Conservation (phyloP, 73 alveolate genomes). For the Paramecium octaurelia region DNA sequence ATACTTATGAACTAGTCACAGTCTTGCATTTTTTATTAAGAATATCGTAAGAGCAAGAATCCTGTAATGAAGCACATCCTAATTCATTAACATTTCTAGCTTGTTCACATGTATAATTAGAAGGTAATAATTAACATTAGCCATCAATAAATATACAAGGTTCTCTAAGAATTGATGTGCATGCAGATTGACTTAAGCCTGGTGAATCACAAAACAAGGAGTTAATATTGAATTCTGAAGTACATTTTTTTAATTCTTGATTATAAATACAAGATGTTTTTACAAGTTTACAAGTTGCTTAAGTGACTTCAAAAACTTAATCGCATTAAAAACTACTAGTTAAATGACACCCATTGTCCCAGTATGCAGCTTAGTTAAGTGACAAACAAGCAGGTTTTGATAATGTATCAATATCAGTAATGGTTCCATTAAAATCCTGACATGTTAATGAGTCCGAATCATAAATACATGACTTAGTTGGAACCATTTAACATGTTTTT, state of each 20-base stretch:
- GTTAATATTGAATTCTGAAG: background rate
- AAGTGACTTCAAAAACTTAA: background rate
- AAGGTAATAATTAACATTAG: background rate
- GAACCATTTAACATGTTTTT: background rate
- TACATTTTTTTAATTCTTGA: background rate
- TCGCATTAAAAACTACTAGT: background rate
- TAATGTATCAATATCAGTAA: background rate
- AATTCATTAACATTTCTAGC: background rate
- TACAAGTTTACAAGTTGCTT: background rate
- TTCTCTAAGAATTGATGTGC: background rate
- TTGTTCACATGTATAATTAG: background rate
- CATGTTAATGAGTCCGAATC: background rate
- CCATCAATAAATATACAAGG: background rate
- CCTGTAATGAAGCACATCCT: background rate
- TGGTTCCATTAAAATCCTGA: background rate
- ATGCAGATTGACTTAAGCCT: background rate
- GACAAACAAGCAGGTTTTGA: background rate
- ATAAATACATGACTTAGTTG: background rate
- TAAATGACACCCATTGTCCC: constrained; percentile 5
- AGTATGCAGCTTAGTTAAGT: background rate
- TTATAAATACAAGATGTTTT: background rate
- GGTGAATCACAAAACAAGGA: background rate
- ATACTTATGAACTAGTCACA: background rate
- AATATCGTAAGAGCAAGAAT: background rate
- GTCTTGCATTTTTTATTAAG: background rate